A percentile compares a stretch with the other conserved stretches of the same genome.
Evolutionary conservation across 371 early-diverging fungal genomes (phyloP).

Genomic region (Funneliformis caledonium): DNA sequence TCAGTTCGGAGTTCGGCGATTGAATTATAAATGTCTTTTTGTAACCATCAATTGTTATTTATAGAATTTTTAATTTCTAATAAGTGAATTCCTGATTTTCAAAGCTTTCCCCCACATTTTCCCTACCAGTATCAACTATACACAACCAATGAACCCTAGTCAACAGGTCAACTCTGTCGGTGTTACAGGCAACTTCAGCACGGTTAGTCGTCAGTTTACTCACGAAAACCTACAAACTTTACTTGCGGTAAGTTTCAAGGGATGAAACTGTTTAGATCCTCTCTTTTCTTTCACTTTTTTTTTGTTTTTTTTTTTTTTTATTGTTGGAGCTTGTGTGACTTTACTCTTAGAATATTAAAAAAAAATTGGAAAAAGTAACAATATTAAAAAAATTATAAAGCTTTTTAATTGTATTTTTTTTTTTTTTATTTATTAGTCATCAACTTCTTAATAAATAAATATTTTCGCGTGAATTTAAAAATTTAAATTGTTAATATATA

Average conservation of each 20-base stretch:
- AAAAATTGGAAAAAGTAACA: not conserved
- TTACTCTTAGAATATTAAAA: not conserved
- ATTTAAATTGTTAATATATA: not conserved
- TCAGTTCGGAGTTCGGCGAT: no score
- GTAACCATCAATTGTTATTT: not conserved
- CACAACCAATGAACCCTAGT: not conserved
- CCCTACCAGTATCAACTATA: not conserved
- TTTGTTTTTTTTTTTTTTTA: not conserved
- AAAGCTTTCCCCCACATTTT: not conserved
- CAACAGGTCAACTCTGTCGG: constrained; percentile 3
- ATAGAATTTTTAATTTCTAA: not conserved
- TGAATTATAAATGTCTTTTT: not conserved
- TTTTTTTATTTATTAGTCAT: no score
- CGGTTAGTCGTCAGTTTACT: not conserved
- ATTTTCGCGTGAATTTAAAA: not conserved
- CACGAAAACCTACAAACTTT: not conserved
- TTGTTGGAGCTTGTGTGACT: not conserved
- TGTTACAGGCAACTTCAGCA: not conserved
- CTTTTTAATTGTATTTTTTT: no score
- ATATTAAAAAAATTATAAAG: not conserved
- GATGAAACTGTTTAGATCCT: not conserved
- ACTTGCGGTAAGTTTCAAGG: not conserved
- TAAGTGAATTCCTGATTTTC: not conserved
- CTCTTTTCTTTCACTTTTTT: not conserved
- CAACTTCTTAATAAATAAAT: not conserved